Percentiles rank a stretch among this genome's conserved stretches.
Evolutionary conservation across 2,329 filamentous ascomycete genomes (phyloP).

Genomic region (Trichoderma atroviride): DNA sequence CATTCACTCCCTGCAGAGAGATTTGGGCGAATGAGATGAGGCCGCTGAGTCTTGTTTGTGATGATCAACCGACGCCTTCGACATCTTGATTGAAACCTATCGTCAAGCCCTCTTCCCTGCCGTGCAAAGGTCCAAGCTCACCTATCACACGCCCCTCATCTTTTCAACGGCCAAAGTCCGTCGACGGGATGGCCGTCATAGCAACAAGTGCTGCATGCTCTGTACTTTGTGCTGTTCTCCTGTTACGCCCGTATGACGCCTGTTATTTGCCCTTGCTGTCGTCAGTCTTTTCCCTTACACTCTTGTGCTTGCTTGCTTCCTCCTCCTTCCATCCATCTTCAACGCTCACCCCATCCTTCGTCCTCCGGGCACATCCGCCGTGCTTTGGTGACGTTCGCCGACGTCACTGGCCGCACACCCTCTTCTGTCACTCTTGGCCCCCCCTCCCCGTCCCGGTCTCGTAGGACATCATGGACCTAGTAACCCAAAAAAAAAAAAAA

Average conservation of each 20-base stretch:
- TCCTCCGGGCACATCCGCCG: constrained; percentile 19
- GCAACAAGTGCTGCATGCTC: not conserved
- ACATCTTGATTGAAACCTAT: constrained; percentile 32
- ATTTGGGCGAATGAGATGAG: constrained; percentile 9
- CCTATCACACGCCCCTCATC: constrained; percentile 19
- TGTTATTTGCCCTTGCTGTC: not conserved
- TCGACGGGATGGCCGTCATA: constrained; percentile 11
- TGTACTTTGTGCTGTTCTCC: not conserved
- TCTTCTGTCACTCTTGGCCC: constrained; percentile 5
- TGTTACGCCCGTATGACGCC: not conserved
- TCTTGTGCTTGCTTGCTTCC: not conserved
- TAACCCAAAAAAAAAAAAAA: not conserved
- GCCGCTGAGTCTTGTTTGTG: not conserved
- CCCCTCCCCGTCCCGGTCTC: constrained; percentile 9
- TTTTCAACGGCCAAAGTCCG: not conserved
- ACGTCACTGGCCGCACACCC: constrained; percentile 28
- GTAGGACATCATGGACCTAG: constrained; percentile 8
- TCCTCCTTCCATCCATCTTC: constrained; percentile 14
- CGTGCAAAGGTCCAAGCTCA: constrained; percentile 4
- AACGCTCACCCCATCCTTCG: constrained; percentile 6
- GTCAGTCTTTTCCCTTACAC: not conserved
- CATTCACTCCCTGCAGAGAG: not conserved
- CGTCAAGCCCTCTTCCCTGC: not conserved
- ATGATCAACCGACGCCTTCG: constrained; percentile 39
- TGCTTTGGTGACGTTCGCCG: constrained; percentile 22